A percentile compares a stretch with the other conserved stretches of the same genome.
These are phyloP conservation scores for Hypoxylon rubiginosum DNA, from an alignment of 2,329 filamentous ascomycete genomes.

Conservation along the genomic window DNA sequence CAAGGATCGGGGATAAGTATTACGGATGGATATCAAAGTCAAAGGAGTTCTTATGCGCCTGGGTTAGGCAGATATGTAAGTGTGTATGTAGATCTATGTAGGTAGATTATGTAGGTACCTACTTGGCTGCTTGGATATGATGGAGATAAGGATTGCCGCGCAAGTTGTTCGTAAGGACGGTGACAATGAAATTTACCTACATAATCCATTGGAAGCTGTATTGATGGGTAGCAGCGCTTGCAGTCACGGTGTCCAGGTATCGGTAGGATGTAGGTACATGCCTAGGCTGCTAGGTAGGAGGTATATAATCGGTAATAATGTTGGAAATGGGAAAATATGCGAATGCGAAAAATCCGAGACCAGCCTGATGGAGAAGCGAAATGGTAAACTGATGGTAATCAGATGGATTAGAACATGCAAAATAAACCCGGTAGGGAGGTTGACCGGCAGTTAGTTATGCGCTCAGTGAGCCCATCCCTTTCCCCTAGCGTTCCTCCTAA, in stretches of 20 bases:
- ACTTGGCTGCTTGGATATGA: too few species aligned
- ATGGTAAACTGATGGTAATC: conserved; percentile 1
- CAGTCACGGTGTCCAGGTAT: conserved; percentile 11
- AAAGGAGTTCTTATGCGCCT: not conserved
- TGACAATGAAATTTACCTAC: conserved; percentile 8
- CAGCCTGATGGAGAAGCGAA: not conserved
- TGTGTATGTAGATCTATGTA: not conserved
- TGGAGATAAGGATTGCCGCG: conserved; percentile 7
- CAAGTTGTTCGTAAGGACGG: conserved; percentile 12
- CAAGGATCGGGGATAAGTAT: conserved; percentile 2
- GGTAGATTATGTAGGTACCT: too few species aligned
- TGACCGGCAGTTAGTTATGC: conserved; percentile 37
- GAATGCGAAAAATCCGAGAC: conserved; percentile 28
- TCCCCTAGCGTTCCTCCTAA: conserved; percentile 1
- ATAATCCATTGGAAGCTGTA: not conserved
- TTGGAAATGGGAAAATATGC: conserved; percentile 10
- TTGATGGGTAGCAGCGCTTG: conserved; percentile 28
- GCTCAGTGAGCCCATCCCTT: not conserved
- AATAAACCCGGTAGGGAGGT: conserved; percentile 22
- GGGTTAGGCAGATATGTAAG: conserved; percentile 1
- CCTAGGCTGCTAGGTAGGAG: too few species aligned
- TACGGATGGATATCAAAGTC: not conserved
- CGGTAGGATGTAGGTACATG: not conserved
- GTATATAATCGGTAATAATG: not conserved
- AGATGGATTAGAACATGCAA: conserved; percentile 10